Evolutionary conservation across 169 alveolate species (phyloP).

Genomic region (Cryptosporidium tyzzeri): DNA sequence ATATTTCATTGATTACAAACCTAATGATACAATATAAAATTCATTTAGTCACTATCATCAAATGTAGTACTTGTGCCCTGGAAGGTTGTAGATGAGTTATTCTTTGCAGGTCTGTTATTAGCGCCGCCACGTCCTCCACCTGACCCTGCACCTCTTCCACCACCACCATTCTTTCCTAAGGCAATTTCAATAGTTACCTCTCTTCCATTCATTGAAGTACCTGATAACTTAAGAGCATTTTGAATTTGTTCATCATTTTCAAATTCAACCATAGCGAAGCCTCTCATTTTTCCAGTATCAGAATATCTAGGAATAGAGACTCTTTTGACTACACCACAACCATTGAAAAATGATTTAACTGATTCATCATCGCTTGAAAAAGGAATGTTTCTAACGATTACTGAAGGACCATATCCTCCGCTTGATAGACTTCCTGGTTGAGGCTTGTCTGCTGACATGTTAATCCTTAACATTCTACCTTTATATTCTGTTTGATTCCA

Average conservation of each 20-base stretch:
- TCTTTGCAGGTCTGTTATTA: slow-evolving; percentile 3
- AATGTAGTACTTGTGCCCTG: slow-evolving; percentile 70
- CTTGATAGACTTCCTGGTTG: slow-evolving; percentile 79
- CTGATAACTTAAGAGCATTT: slow-evolving; percentile 58
- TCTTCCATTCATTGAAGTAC: slow-evolving; percentile 71
- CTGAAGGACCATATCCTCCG: slow-evolving; percentile 79
- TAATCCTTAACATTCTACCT: slow-evolving; percentile 87
- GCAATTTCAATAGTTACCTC: slow-evolving; percentile 72
- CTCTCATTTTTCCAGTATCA: slow-evolving; percentile 76
- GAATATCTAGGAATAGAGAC: slow-evolving; percentile 71
- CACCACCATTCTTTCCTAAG: slow-evolving; percentile 25
- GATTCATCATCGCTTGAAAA: slow-evolving; percentile 64
- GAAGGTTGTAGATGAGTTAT: slow-evolving; percentile 33
- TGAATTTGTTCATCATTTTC: slow-evolving; percentile 74
- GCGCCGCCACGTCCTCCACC: slow-evolving; percentile 14
- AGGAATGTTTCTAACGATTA: slow-evolving; percentile 65
- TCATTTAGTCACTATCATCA: slow-evolving; percentile 56
- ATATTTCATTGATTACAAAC: not conserved
- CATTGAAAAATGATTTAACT: slow-evolving; percentile 54
- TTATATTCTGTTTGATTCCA: slow-evolving; percentile 88
- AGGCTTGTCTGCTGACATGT: slow-evolving; percentile 86
- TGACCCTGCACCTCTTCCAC: slow-evolving; percentile 9
- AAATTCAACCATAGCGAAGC: slow-evolving; percentile 72
- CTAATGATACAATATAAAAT: not conserved
- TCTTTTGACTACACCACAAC: slow-evolving; percentile 55